Evolutionary conservation across 352 stramenopile species (phyloP), one percentile per base, ranked within the genome.

Genomic region (Globisporangium canariense): DNA sequence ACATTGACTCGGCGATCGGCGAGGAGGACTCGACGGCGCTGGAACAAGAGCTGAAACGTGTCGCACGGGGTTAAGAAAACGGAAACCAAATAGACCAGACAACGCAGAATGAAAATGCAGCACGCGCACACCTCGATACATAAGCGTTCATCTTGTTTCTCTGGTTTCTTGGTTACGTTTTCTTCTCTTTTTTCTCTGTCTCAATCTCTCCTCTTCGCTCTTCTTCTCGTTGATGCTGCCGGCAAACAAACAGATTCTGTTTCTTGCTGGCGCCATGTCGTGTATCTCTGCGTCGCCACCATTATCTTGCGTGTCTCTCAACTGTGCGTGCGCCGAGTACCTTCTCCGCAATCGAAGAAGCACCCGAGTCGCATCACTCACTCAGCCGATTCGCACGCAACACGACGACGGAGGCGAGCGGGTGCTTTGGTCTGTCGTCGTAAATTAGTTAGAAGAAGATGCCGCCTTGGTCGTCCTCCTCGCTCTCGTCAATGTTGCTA

Each of bases 401-500:
- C n/a, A 51, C 45, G 45, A 10, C n/a, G 1, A 2, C 11, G 45
- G 25, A 28, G 25, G 3, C n/a, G 45, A 43, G 51, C 54, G 41
- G n/a, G 34, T 50, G 36, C 7, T 10, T 9, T 25, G 41, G 25
- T 65, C 47, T 66, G 66, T 14, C 30, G 53, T 30, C 51, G 60
- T 62, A 58, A 58, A 49, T 78, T 90, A 54, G 32, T 78, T 89
- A 95, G 64, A 95, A 95, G 63, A 93, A 93, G 65, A 95, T 95
- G 30, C 86, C 86, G 43, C 82, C 86, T 66, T 88, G 75, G 67
- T 94, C 86, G 66, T 94, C 86, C 68, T 93, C 86, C 41, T 79
- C 84, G 67, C 77, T 83, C 66, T 93, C 86, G 64, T 90, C 79
- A 65, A 95, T 89, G 73, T 93, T 92, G 73, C 79, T 93, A 47